Evolutionary conservation across 257 asterid genomes (phyloP), one percentile per base, ranked within the genome.

Genomic region (Ligustrum vulgare): DNA sequence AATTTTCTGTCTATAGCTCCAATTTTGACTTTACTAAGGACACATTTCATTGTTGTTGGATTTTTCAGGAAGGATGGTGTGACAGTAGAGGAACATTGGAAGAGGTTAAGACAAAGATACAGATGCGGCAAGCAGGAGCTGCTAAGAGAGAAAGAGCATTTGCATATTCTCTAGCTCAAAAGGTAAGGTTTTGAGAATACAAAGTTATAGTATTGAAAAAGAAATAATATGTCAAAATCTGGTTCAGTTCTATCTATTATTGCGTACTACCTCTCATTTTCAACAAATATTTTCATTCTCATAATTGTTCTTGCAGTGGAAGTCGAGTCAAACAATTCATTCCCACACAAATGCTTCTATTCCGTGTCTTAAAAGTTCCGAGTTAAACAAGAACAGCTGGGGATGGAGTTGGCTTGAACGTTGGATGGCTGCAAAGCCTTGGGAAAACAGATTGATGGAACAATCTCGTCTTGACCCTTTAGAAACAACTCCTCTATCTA

Each of bases 321-420:
- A 89, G 75, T 84, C 89, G 41, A 82, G 76, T 77, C 97, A 86
- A 76, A 72, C 58, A 54, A 78, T 47, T 9, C 89, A 81, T 69
- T 79, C 84, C 2, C 74, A 72, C 72, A 83, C 87, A 10, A 81
- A 76, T 35, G 77, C 80, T 49, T 80, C 88, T 0, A 79, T 81
- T 43, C 87, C 86, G 10, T 74, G 90, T 13, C 71, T 79, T 6
- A 89, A 85, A 63, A 84, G 70, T 37, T 75, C 49, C 5, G 91
- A 82, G 36, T 41, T 89, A 2, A 93, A 88, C 68, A 90, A 95
- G 86, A 84, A 73, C 22, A 82, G 74, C 75, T 82, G 79, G 36
- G 92, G 96, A 15, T 94, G 99, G 99, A 95, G 97, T 89, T 95
- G 99, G 99, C 86, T 95, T 28, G 97, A 95, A 72, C 84, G 98